Evolutionary conservation across 208 protist species (phyloP).

Genomic region (Porcisia hertigi): DNA sequence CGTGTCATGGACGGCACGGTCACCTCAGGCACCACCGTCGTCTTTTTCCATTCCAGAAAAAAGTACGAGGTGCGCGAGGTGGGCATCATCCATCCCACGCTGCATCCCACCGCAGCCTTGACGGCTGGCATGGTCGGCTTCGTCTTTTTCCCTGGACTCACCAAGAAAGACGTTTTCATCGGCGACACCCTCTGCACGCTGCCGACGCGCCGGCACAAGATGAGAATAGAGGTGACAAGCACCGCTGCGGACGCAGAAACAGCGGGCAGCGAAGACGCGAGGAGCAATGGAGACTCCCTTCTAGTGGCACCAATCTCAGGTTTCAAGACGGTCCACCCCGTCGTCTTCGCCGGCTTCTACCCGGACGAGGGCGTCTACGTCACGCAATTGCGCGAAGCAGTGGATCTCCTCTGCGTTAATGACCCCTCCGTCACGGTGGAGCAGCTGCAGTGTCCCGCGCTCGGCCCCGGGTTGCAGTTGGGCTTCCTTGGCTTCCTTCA

Average conservation of each 20-base stretch:
- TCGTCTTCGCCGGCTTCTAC: conserved; percentile 97
- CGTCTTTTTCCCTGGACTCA: conserved; percentile 84
- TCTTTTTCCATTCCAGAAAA: conserved; percentile 59
- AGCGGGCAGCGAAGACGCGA: background rate
- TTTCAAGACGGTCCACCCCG: conserved; percentile 83
- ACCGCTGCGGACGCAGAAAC: background rate
- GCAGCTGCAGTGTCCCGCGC: conserved; percentile 79
- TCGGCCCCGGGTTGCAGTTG: conserved; percentile 93
- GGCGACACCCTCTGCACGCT: conserved; percentile 94
- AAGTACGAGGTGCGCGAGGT: conserved; percentile 90
- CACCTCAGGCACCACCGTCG: conserved; percentile 68
- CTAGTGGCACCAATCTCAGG: conserved; percentile 47
- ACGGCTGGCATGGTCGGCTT: conserved; percentile 97
- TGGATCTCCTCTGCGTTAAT: conserved; percentile 95
- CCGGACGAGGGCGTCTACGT: conserved; percentile 90
- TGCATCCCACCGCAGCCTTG: conserved; percentile 73
- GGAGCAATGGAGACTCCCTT: background rate
- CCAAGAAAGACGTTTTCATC: conserved; percentile 87
- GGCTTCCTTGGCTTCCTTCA: conserved; percentile 98
- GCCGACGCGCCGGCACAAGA: conserved; percentile 56
- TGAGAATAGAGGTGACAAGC: conserved; percentile 10
- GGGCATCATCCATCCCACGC: conserved; percentile 95
- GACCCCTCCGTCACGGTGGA: conserved; percentile 92
- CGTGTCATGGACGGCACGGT: conserved; percentile 92
- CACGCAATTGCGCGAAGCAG: conserved; percentile 84